Conservation (phyloP, 768 basidiomycete species). For the Tylopilus cervinicoccineus region DNA sequence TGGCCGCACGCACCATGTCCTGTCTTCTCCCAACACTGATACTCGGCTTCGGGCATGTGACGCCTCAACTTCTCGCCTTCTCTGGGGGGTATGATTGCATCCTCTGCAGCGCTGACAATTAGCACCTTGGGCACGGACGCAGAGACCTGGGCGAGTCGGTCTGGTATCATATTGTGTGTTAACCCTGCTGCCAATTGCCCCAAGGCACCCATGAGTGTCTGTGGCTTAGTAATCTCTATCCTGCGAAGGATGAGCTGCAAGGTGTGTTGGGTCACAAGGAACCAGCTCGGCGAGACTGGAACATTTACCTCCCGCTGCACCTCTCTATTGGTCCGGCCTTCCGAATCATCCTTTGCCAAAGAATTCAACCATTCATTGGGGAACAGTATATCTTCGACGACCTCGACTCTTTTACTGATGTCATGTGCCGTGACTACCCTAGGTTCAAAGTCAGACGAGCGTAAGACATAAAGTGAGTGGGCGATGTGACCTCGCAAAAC, state of each 20-base stretch:
- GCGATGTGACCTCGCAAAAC: conserved; percentile 32
- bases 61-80: conserved; percentile 52
- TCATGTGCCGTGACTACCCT: conserved; percentile 40
- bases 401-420: conserved; percentile 42
- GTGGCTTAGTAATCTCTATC: conserved; percentile 50
- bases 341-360: conserved; percentile 46
- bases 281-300: background rate
- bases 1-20: conserved; percentile 65
- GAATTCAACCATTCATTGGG: conserved; percentile 58
- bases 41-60: conserved; percentile 55
- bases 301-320: conserved; percentile 50
- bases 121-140: conserved; percentile 58
- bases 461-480: background rate
- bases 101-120: conserved; percentile 66
- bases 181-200: conserved; percentile 71
- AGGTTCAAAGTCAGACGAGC: conserved; percentile 7
- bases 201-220: conserved; percentile 55
- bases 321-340: conserved; percentile 62
- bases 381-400: conserved; percentile 56
- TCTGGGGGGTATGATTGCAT: conserved; percentile 49
- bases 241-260: conserved; percentile 45
- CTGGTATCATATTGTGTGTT: conserved; percentile 55
- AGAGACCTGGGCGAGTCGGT: conserved; percentile 47
- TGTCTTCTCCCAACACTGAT: conserved; percentile 53
- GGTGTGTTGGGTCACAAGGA: background rate